These are phyloP conservation scores for Pholiota molesta DNA, from an alignment of 768 basidiomycete species.

Conservation along the genomic window DNA sequence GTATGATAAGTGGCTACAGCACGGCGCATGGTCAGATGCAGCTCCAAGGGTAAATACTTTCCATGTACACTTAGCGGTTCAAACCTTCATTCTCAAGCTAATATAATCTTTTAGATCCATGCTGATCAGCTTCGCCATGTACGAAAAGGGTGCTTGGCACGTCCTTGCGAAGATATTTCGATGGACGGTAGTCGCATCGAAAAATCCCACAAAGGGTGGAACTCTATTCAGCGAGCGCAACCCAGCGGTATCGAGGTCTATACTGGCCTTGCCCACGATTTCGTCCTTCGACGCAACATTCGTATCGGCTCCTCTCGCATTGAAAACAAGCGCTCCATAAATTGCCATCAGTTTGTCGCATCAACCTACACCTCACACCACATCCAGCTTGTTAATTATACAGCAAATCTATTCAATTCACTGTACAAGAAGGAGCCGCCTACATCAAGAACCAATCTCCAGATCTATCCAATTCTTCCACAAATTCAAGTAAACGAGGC, in stretches of 20 bases:
- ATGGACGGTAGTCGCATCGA: conserved; percentile 16
- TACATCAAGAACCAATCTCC: background rate
- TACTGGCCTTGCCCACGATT: conserved; percentile 10
- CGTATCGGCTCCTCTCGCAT: background rate
- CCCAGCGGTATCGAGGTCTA: conserved; percentile 14
- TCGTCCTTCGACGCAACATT: conserved; percentile 13
- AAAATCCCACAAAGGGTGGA: conserved; percentile 15
- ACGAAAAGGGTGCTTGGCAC: conserved; percentile 11
- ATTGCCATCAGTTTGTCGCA: background rate
- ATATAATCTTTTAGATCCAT: background rate
- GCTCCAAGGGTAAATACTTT: conserved; percentile 8
- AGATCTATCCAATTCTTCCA: background rate
- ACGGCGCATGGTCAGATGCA: conserved; percentile 6
- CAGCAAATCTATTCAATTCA: background rate
- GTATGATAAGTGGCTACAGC: conserved; percentile 5
- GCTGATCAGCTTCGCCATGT: conserved; percentile 3
- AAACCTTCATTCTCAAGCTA: background rate
- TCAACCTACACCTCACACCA: conserved; percentile 4
- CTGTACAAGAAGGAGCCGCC: background rate
- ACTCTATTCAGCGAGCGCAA: conserved; percentile 4
- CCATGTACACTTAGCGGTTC: background rate
- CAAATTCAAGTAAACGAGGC: background rate
- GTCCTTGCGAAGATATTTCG: background rate
- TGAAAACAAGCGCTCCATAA: background rate
- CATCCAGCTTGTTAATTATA: conserved; percentile 1